Evolutionary conservation across 352 stramenopile species (phyloP).

Genomic region (Phytophthora cryptogea): DNA sequence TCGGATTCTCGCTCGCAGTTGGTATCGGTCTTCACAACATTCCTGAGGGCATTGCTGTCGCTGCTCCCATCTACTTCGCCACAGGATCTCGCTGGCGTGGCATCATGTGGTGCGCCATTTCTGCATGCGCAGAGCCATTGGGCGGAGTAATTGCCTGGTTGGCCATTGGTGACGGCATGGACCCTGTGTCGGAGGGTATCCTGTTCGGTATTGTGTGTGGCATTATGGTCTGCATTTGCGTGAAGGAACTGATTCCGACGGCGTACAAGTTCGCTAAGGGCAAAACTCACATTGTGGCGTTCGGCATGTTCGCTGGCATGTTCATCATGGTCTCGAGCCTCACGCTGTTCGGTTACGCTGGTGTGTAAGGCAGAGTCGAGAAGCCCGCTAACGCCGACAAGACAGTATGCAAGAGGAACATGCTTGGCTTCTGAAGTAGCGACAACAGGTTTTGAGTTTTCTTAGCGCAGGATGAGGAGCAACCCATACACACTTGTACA

Average conservation of each 20-base stretch:
- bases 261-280: conserved; percentile 87
- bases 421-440: neutral
- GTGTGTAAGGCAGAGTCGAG: conserved; percentile 32
- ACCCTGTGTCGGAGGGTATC: conserved; percentile 70
- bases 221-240: conserved; percentile 94
- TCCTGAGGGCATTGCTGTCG: conserved; percentile 94
- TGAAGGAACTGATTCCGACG: conserved; percentile 91
- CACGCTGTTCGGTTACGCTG: conserved; percentile 82
- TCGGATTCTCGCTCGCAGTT: conserved; percentile 92
- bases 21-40: conserved; percentile 98
- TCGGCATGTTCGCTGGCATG: conserved; percentile 84
- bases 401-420: neutral
- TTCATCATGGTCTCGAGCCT: conserved; percentile 90
- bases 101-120: conserved; percentile 92
- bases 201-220: conserved; percentile 93
- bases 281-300: conserved; percentile 76
- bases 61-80: conserved; percentile 96
- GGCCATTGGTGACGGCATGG: conserved; percentile 77
- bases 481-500: too few species aligned
- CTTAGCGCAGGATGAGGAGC: too few species aligned
- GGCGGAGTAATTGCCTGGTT: conserved; percentile 89
- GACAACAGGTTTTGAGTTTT: too few species aligned
- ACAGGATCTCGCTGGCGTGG: conserved; percentile 93
- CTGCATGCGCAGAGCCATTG: conserved; percentile 87
- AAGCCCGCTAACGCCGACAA: neutral